Conservation (phyloP, 1,139 yeast genomes). For the Protomyces inundatus region DNA sequence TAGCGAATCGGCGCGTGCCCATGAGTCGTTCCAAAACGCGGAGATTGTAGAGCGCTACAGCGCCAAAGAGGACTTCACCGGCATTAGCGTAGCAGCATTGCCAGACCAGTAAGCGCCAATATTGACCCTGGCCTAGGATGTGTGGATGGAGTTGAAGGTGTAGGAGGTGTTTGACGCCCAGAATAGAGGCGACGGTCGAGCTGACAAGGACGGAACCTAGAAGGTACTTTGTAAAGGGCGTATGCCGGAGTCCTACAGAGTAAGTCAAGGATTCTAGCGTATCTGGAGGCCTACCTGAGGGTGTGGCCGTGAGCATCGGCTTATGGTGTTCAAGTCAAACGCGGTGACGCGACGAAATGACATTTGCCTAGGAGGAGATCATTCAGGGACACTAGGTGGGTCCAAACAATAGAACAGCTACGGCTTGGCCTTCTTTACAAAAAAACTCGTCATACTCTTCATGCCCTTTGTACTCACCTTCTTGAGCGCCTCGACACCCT, state of each 20-base stretch:
- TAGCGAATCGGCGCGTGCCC: constrained; percentile 52
- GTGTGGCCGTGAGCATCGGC: background rate
- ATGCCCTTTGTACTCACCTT: constrained; percentile 21
- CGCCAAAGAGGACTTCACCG: constrained; percentile 55
- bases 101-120: constrained; percentile 58
- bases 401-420: no score
- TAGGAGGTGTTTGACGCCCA: constrained; percentile 54
- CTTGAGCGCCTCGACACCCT: constrained; percentile 18
- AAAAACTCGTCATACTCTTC: constrained; percentile 24
- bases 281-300: background rate
- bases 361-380: no score
- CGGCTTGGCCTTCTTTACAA: constrained; percentile 1
- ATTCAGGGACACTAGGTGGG: no score
- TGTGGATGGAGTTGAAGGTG: constrained; percentile 55
- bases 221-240: constrained; percentile 53
- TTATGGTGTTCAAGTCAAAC: no score
- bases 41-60: constrained; percentile 53
- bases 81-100: constrained; percentile 60
- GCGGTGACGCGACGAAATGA: no score
- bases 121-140: constrained; percentile 54
- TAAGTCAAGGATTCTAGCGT: background rate
- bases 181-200: constrained; percentile 53
- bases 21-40: constrained; percentile 60
- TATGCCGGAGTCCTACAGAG: constrained; percentile 49
- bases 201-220: constrained; percentile 44